Percentiles rank a stretch among this genome's conserved stretches.
phyloP scores from a whole-genome alignment of 306 rosid genomes.

The Prunus mira region DNA sequence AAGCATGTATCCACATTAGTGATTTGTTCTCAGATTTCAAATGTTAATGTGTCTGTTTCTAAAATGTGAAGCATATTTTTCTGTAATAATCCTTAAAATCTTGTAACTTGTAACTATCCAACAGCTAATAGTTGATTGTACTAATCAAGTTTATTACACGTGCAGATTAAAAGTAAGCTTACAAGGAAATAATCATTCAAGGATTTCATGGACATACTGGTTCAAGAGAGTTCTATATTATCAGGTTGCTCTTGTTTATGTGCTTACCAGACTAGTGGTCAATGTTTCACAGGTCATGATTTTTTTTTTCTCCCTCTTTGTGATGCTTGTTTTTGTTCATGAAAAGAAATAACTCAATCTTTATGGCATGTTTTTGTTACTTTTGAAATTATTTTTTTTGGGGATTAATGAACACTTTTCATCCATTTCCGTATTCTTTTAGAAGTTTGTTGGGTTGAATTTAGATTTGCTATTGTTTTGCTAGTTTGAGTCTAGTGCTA shows the following conservation, averaged over 20 bases:
- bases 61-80: not conserved
- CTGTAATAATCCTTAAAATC: not conserved
- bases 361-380: not conserved
- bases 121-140: slow-evolving; percentile 17
- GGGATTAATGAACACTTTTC: not conserved
- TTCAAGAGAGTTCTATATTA: slow-evolving; percentile 82
- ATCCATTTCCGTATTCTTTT: not conserved
- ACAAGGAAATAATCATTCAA: slow-evolving; percentile 50
- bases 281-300: slow-evolving; percentile 82
- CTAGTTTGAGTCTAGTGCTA: not conserved
- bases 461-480: not conserved
- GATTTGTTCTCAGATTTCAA: not conserved
- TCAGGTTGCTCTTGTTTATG: slow-evolving; percentile 84
- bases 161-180: slow-evolving; percentile 63
- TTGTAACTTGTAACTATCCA: not conserved
- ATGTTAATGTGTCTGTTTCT: not conserved
- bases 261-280: slow-evolving; percentile 70
- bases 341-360: slow-evolving; percentile 4
- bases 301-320: slow-evolving; percentile 12
- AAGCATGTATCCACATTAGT: not conserved
- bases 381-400: not conserved
- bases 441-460: not conserved
- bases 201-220: slow-evolving; percentile 93
- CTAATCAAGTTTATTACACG: slow-evolving; percentile 6
- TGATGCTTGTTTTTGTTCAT: slow-evolving; percentile 10